phyloP scores from a whole-genome alignment of 2,329 filamentous ascomycete species.

The Xylaria sp. region DNA sequence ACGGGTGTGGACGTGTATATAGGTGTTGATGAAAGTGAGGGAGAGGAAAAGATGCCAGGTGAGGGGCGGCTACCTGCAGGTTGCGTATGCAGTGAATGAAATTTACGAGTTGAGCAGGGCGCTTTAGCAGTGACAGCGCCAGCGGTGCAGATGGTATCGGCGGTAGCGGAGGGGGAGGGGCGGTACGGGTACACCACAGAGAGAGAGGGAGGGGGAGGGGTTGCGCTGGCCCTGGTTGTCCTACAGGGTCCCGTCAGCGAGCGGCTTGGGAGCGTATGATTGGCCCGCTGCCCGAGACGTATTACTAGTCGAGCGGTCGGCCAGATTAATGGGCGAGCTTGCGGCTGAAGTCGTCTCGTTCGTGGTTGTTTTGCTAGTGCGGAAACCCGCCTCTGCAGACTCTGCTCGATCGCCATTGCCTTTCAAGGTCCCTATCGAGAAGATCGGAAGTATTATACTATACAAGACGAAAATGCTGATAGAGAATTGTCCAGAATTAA shows the following conservation, averaged over 20 bases:
- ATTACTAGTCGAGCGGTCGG: constrained; percentile 31
- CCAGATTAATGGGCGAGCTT: constrained; percentile 26
- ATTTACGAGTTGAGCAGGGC: constrained; percentile 35
- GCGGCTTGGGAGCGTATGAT: constrained; percentile 45
- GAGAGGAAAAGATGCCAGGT: constrained; percentile 22
- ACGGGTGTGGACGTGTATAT: constrained; percentile 22
- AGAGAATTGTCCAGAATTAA: not conserved
- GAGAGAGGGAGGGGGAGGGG: constrained; percentile 48
- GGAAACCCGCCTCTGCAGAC: constrained; percentile 35
- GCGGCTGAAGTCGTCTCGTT: constrained; percentile 33
- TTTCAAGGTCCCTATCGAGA: not conserved
- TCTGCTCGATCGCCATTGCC: constrained; percentile 37
- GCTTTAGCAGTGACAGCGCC: constrained; percentile 7
- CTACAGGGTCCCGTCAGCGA: constrained; percentile 45
- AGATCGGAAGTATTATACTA: not conserved
- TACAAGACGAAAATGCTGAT: not conserved
- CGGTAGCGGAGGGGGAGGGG: constrained; percentile 30
- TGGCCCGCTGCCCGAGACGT: constrained; percentile 40
- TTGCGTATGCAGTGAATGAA: constrained; percentile 40
- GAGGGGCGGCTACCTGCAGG: constrained; percentile 35
- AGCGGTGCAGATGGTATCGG: constrained; percentile 19
- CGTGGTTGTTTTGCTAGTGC: constrained; percentile 30
- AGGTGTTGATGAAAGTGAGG: constrained; percentile 20
- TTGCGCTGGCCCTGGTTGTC: constrained; percentile 40
- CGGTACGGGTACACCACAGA: not conserved